Evolutionary conservation across 2,329 filamentous ascomycete genomes (phyloP), one percentile per base, ranked within the genome.

Genomic region (Trichoderma afroharzianum): DNA sequence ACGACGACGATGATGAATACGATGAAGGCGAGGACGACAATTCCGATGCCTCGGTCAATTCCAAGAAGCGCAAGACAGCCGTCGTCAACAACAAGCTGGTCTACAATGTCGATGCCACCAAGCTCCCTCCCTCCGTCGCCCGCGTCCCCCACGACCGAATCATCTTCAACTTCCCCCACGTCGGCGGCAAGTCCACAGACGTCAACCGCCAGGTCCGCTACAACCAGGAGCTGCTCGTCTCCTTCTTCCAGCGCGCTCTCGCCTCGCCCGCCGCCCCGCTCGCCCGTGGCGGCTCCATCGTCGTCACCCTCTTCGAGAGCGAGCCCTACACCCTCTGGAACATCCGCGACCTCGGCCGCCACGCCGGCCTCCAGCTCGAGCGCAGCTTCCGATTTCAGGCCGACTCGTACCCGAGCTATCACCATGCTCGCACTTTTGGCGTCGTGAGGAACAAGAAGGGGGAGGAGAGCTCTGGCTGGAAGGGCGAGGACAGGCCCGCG

Each of bases 321-420:
- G 92, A 97, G 80, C 96, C 96, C 0, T 99, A 99, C 80, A 95
- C 94, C 2, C 87, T 98, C 1, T 99, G 96, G 96, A 98, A 98
- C 82, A 87, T 98, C 30, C 88, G 91, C 43, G 95, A 98, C 83
- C 85, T 99, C 32, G 96, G 89, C 2, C 87, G 95, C 7, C 93
- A 97, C 80, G 86, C 86, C 5, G 93, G 92, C 6, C 82, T 95
- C 64, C 87, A 88, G 77, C 91, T 94, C 43, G 85, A 90, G 76
- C 84, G 87, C 76, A 94, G 91, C 79, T 95, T 92, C 78, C 83
- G 82, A 71, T 96, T 96, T 78, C 85, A 88, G 73, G 85, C 88
- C 6, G 82, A 77, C 18, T 88, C 86, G 28, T 96, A 95, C 79
- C 92, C 91, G 0, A 91, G 91, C 0, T 96, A 96, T 79, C 85